phyloP scores from a whole-genome alignment of 176 grass and related monocot species.

The Bonia amplexicaulis region DNA sequence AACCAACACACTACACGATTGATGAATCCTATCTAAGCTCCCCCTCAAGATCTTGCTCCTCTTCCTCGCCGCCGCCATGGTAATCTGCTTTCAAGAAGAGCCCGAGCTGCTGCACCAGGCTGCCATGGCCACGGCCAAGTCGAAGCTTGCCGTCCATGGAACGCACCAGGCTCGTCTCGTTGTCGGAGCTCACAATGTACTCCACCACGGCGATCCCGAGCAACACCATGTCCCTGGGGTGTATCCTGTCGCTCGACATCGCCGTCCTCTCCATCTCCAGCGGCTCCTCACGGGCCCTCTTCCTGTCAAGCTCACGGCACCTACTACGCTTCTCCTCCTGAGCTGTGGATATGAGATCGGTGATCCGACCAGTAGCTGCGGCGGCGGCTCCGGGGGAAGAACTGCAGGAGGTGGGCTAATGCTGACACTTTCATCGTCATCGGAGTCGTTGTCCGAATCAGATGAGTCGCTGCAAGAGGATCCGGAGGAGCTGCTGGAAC shows the following conservation, averaged over 20 bases:
- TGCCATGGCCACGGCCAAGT: neutral
- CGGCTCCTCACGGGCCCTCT: neutral
- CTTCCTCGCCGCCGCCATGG: neutral
- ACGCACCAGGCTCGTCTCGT: neutral
- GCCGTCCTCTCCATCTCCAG: conserved; percentile 4
- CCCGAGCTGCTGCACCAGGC: neutral
- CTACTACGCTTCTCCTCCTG: neutral
- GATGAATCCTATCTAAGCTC: too few species aligned
- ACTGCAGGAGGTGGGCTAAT: neutral
- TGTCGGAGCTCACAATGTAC: neutral
- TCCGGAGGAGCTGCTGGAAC: neutral
- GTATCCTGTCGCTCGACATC: neutral
- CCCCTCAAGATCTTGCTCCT: too few species aligned
- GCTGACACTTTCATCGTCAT: neutral
- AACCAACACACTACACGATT: too few species aligned
- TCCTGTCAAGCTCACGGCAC: neutral
- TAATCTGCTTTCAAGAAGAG: neutral
- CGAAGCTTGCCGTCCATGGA: neutral
- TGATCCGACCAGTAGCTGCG: neutral
- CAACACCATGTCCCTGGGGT: neutral
- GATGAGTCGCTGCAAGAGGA: neutral
- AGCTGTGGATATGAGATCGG: neutral
- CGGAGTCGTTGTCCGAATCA: neutral
- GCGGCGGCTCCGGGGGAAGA: too few species aligned
- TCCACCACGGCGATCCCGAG: neutral